A percentile compares a stretch with the other conserved stretches of the same genome.
phyloP scores from a whole-genome alignment of 306 rosid species.

The Prunus persica region Prunus_persica_NCBIv2 NC_034014.1:24437001-24437500 shows the following conservation, averaged over 20 bases:
- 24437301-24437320: neutral
- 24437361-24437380: neutral
- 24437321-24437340: constrained; percentile 25
- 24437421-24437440: neutral
- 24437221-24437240: constrained; percentile 45
- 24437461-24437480: neutral
- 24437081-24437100: constrained; percentile 28
- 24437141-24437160: constrained; percentile 25
- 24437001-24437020: neutral
- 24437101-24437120: constrained; percentile 37
- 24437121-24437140: constrained; percentile 33
- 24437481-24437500: neutral
- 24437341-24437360: constrained; percentile 14
- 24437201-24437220: constrained; percentile 21
- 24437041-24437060: neutral
- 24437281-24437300: neutral
- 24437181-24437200: constrained; percentile 4
- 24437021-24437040: constrained; percentile 31
- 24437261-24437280: constrained; percentile 29
- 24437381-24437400: neutral
- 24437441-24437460: neutral
- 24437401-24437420: neutral
- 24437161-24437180: constrained; percentile 45
- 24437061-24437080: constrained; percentile 20
- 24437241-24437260: constrained; percentile 36